Percentiles rank a stretch among this genome's conserved stretches.
Conservation (phyloP, 805 yeast species). For the Saccharomycopsis sp. region DNA sequence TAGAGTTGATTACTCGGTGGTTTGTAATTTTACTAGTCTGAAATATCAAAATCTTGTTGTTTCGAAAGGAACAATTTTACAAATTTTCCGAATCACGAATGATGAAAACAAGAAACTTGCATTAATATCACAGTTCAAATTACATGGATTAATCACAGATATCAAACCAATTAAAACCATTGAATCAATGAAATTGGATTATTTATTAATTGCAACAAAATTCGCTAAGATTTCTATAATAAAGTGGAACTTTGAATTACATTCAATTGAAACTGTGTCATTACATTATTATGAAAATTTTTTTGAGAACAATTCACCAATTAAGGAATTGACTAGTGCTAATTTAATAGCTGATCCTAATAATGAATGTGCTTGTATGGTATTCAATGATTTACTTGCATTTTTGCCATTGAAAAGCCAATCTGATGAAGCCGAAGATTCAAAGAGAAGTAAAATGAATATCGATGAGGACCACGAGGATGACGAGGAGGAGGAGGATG, state of each 20-base stretch:
- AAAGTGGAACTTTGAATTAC: slow-evolving; percentile 53
- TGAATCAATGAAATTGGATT: slow-evolving; percentile 34
- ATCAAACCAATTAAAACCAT: slow-evolving; percentile 10
- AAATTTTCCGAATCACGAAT: slow-evolving; percentile 34
- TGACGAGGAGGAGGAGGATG: slow-evolving; percentile 15
- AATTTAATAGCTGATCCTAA: slow-evolving; percentile 57
- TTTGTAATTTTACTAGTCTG: slow-evolving; percentile 35
- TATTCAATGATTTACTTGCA: slow-evolving; percentile 62
- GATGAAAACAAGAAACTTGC: slow-evolving; percentile 27
- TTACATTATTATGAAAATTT: slow-evolving; percentile 81
- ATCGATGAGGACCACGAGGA: slow-evolving; percentile 27
- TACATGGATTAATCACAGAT: slow-evolving; percentile 44
- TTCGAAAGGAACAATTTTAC: slow-evolving; percentile 45
- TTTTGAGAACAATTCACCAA: slow-evolving; percentile 40
- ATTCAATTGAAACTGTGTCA: slow-evolving; percentile 61
- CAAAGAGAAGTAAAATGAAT: slow-evolving; percentile 23
- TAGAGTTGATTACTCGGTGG: slow-evolving; percentile 37
- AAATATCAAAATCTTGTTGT: slow-evolving; percentile 38
- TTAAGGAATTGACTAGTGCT: slow-evolving; percentile 30
- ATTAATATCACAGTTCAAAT: slow-evolving; percentile 37
- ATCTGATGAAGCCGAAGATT: slow-evolving; percentile 63
- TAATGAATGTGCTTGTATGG: slow-evolving; percentile 46
- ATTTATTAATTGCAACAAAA: slow-evolving; percentile 58
- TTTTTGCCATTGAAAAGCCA: slow-evolving; percentile 55
- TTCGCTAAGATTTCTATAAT: slow-evolving; percentile 73